These are phyloP conservation scores for Debaryomycetaceae sp. DNA, from an alignment of 1,139 yeast genomes.

Conservation along the genomic window DNA sequence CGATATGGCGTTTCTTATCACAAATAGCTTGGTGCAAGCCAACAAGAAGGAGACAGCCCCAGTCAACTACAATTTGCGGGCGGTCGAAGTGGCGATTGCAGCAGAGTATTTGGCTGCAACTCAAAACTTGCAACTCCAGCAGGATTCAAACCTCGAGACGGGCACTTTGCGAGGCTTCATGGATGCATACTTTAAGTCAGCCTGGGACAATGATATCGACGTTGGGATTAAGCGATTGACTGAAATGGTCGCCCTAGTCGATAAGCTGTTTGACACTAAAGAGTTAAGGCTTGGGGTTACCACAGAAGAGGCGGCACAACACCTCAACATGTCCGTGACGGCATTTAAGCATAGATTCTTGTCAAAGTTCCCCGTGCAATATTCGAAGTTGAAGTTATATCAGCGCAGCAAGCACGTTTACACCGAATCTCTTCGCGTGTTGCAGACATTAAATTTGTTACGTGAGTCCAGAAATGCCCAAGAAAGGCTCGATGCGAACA, in stretches of 20 bases:
- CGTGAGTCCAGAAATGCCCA: conserved; percentile 13
- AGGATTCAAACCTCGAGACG: conserved; percentile 53
- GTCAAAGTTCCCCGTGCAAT: conserved; percentile 53
- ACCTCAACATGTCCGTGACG: conserved; percentile 38
- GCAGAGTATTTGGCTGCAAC: conserved; percentile 53
- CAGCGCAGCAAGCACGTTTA: conserved; percentile 62
- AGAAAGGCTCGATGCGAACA: conserved; percentile 14
- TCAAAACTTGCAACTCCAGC: conserved; percentile 38
- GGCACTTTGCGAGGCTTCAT: conserved; percentile 67
- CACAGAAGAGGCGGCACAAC: conserved; percentile 44
- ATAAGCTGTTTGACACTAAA: conserved; percentile 26
- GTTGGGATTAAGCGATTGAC: conserved; percentile 38
- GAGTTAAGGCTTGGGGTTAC: conserved; percentile 45
- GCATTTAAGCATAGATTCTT: conserved; percentile 45
- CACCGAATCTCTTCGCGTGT: conserved; percentile 58
- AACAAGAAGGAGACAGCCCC: conserved; percentile 73
- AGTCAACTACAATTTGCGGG: conserved; percentile 62
- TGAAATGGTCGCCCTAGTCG: conserved; percentile 40
- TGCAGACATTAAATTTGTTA: conserved; percentile 44
- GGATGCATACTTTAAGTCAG: conserved; percentile 43
- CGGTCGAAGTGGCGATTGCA: conserved; percentile 64
- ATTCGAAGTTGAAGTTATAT: conserved; percentile 50
- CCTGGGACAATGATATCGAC: conserved; percentile 45
- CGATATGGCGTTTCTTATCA: conserved; percentile 53
- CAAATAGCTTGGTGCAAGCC: conserved; percentile 60